Conservation (phyloP, 495 filamentous ascomycete species). For the Durotheca rogersii region DNA sequence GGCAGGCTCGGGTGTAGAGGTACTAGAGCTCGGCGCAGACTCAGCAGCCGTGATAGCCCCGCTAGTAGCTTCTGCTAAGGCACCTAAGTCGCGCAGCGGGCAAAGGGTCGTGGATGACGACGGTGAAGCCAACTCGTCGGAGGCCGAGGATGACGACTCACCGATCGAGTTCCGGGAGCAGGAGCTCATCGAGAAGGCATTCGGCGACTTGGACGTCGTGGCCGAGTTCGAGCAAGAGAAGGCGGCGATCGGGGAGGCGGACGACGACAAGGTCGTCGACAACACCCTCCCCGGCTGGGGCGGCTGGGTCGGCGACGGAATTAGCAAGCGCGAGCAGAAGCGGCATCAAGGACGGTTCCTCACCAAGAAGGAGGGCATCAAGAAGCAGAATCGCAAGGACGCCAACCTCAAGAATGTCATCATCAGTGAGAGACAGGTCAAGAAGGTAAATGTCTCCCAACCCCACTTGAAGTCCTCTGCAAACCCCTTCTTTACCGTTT, state of each 20-base stretch:
- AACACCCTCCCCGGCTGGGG: conserved; percentile 93
- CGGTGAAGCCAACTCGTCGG: conserved; percentile 47
- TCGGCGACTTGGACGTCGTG: conserved; percentile 87
- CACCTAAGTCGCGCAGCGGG: conserved; percentile 29
- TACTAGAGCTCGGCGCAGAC: conserved; percentile 30
- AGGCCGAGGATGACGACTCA: conserved; percentile 57
- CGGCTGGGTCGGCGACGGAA: conserved; percentile 76
- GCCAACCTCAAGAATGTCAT: conserved; percentile 79
- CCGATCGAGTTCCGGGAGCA: conserved; percentile 73
- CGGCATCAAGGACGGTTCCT: conserved; percentile 60
- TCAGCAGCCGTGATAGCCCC: conserved; percentile 33
- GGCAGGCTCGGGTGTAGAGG: conserved; percentile 20
- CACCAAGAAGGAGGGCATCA: conserved; percentile 74
- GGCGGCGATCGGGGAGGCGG: conserved; percentile 65
- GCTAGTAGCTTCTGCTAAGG: conserved; percentile 18
- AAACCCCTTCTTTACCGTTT: no score
- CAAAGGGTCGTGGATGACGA: conserved; percentile 28
- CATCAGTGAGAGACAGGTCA: conserved; percentile 85
- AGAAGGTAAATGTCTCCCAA: conserved; percentile 64
- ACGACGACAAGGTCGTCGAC: conserved; percentile 83
- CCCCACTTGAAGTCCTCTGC: no score
- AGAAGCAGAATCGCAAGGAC: conserved; percentile 75
- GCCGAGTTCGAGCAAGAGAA: conserved; percentile 83
- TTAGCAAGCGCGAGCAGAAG: conserved; percentile 62
- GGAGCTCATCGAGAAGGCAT: conserved; percentile 78